phyloP scores from a whole-genome alignment of 208 protist species.

The Leishmania tarentolae region DNA sequence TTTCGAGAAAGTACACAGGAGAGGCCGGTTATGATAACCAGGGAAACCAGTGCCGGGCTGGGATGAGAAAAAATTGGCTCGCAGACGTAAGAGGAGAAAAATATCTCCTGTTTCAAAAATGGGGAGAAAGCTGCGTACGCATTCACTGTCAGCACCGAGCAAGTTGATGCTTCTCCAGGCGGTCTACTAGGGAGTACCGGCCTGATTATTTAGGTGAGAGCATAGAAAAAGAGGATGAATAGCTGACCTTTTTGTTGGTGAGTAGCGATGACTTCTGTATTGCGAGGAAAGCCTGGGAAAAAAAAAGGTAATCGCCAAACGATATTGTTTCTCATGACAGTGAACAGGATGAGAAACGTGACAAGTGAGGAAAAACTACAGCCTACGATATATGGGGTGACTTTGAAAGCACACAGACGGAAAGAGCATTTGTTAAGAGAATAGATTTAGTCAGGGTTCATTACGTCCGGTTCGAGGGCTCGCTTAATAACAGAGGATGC shows the following conservation, averaged over 20 bases:
- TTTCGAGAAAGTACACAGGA: background rate
- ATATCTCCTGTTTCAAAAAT: background rate
- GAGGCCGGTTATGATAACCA: background rate
- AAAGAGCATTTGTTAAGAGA: constrained; percentile 26
- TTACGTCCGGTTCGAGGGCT: constrained; percentile 68
- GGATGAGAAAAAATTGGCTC: background rate
- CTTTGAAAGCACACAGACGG: constrained; percentile 29
- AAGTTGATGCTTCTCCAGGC: no score
- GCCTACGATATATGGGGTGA: background rate
- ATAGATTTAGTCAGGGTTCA: constrained; percentile 83
- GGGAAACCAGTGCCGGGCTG: background rate
- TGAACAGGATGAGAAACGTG: background rate
- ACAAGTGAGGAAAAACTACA: background rate
- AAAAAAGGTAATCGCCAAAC: background rate
- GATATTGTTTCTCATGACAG: background rate
- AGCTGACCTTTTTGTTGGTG: background rate
- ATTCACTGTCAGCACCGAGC: background rate
- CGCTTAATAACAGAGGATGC: constrained; percentile 64
- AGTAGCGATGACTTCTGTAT: background rate
- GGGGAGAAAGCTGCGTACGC: background rate
- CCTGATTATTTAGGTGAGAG: background rate
- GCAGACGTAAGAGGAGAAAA: background rate
- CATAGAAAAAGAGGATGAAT: background rate
- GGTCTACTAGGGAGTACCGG: background rate
- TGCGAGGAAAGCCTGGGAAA: background rate